phyloP scores from a whole-genome alignment of 805 yeast genomes.

The Metschnikowia noctiluminum region DNA sequence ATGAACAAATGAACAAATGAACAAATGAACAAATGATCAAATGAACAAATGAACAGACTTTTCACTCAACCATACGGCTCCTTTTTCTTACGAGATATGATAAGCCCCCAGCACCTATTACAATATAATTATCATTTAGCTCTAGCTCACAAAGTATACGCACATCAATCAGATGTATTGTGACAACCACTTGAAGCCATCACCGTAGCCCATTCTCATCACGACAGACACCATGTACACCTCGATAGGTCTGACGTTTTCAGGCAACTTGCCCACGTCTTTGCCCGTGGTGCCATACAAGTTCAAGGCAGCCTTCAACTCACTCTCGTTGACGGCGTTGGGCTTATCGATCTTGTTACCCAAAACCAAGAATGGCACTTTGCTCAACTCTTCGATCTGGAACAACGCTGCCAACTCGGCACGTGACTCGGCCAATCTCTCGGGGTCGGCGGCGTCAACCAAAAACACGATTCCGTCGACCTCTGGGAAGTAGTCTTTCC shows the following conservation, averaged over 20 bases:
- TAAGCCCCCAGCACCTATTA: not conserved
- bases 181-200: slow-evolving; percentile 97
- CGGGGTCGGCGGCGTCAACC: slow-evolving; percentile 96
- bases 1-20: not conserved
- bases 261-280: slow-evolving; percentile 58
- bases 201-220: slow-evolving; percentile 98
- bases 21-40: too few species aligned
- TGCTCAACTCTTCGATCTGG: slow-evolving; percentile 83
- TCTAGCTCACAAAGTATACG: slow-evolving; percentile 3
- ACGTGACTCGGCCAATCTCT: slow-evolving; percentile 90
- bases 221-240: slow-evolving; percentile 97
- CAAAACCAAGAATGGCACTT: slow-evolving; percentile 87
- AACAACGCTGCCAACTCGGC: slow-evolving; percentile 92
- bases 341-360: slow-evolving; percentile 97
- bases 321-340: slow-evolving; percentile 91
- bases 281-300: slow-evolving; percentile 89
- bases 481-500: slow-evolving; percentile 99
- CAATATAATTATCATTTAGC: not conserved
- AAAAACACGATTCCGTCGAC: slow-evolving; percentile 95
- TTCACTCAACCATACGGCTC: too few species aligned
- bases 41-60: not conserved
- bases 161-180: slow-evolving; percentile 66
- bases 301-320: slow-evolving; percentile 86
- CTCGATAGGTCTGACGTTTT: slow-evolving; percentile 87
- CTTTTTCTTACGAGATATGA: too few species aligned